Evolutionary conservation across 768 basidiomycete species (phyloP).

Genomic region (Boletellus ananas): DNA sequence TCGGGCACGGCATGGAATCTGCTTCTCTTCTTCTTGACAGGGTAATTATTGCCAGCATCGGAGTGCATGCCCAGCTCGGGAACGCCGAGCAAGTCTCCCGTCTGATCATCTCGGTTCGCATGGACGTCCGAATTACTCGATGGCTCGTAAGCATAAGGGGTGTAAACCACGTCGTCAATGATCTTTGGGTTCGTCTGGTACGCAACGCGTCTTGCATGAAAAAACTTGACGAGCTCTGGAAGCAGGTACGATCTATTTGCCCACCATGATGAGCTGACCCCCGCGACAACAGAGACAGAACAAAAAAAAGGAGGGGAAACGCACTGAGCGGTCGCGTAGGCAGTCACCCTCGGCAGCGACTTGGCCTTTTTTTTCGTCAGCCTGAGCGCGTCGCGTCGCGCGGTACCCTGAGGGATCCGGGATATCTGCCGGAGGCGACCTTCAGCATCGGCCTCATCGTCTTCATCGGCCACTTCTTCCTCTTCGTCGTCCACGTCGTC

Average conservation of each 20-base stretch:
- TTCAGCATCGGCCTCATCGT: conserved; percentile 55
- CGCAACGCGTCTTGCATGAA: conserved; percentile 74
- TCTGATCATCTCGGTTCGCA: conserved; percentile 32
- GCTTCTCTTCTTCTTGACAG: conserved; percentile 50
- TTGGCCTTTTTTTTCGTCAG: conserved; percentile 96
- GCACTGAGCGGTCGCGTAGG: conserved; percentile 90
- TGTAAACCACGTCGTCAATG: conserved; percentile 94
- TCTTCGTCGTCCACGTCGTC: conserved; percentile 68
- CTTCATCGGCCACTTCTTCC: conserved; percentile 50
- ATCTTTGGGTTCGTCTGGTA: conserved; percentile 84
- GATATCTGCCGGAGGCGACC: conserved; percentile 67
- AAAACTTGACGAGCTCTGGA: conserved; percentile 83
- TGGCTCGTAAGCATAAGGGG: conserved; percentile 80
- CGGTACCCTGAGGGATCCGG: conserved; percentile 91
- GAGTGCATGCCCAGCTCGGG: conserved; percentile 49
- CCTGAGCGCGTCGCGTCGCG: conserved; percentile 82
- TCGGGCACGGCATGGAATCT: conserved; percentile 64
- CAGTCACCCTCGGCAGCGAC: conserved; percentile 87
- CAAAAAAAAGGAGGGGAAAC: not conserved
- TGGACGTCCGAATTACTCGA: conserved; percentile 31
- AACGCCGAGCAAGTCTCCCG: conserved; percentile 75
- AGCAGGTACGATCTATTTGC: conserved; percentile 78
- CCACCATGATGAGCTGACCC: not conserved
- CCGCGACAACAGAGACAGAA: not conserved
- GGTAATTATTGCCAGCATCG: conserved; percentile 33